These are phyloP conservation scores for Diospyros kaki DNA, from an alignment of 148 eudicot species.

Conservation along the genomic window DNA sequence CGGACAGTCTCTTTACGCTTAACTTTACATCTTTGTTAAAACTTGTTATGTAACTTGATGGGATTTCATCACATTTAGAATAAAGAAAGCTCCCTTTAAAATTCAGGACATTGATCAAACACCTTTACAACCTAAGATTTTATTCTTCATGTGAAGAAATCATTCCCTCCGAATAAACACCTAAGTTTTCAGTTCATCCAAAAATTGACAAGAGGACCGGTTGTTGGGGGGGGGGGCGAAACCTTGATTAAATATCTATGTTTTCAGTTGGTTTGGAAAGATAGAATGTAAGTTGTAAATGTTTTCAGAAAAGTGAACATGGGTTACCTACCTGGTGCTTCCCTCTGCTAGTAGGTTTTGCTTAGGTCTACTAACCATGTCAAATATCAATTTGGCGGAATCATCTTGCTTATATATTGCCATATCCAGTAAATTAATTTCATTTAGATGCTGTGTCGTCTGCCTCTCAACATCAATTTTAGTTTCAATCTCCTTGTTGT, in stretches of 20 bases:
- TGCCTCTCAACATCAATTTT: background rate
- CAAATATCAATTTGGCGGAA: background rate
- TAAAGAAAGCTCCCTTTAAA: background rate
- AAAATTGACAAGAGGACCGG: background rate
- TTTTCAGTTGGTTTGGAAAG: slow-evolving; percentile 7
- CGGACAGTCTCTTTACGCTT: slow-evolving; percentile 4
- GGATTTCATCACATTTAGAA: background rate
- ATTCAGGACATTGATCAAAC: background rate
- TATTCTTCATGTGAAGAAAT: background rate
- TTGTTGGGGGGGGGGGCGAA: background rate
- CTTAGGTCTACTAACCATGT: background rate
- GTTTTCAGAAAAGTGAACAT: background rate
- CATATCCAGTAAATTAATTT: background rate
- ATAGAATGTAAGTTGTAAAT: slow-evolving; percentile 3
- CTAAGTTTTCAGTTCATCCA: background rate
- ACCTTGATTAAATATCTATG: background rate
- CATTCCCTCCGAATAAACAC: background rate
- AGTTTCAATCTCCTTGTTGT: background rate
- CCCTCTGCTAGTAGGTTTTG: background rate
- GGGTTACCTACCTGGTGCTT: background rate
- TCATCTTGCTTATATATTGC: background rate
- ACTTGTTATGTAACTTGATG: background rate
- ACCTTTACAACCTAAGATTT: background rate
- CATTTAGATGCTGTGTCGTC: no score
- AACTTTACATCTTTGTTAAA: background rate